Conservation (phyloP, 1,139 yeast genomes). For the Debaryomycetaceae sp. region DNA sequence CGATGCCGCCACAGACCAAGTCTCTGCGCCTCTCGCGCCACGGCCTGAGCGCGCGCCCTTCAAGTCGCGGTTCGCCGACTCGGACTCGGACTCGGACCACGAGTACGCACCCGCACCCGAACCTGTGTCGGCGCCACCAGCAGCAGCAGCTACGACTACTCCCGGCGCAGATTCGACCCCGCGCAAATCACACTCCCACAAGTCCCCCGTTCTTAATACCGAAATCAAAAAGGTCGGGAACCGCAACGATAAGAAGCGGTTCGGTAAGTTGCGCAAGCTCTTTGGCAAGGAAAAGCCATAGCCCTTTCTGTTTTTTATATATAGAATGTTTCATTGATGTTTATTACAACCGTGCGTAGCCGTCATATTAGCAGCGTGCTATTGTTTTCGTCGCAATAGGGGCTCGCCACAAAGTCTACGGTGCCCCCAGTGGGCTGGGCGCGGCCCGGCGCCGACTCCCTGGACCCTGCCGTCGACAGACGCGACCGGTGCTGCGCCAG, state of each 20-base stretch:
- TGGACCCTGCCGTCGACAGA: neutral
- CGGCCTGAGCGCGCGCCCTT: neutral
- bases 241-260: slow-evolving; percentile 32
- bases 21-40: too few relatives aligned
- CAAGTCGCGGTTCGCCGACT: slow-evolving; percentile 11
- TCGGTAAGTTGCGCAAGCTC: slow-evolving; percentile 47
- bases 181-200: neutral
- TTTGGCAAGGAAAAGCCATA: slow-evolving; percentile 41
- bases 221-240: slow-evolving; percentile 5
- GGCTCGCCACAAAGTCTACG: slow-evolving; percentile 1
- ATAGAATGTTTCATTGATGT: slow-evolving; percentile 20
- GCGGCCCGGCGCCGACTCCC: neutral
- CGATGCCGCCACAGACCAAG: slow-evolving; percentile 27
- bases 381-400: neutral
- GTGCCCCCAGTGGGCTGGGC: neutral
- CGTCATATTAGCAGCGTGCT: slow-evolving; percentile 31
- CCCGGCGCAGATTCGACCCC: too few relatives aligned
- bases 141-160: too few relatives aligned
- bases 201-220: too few relatives aligned
- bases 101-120: slow-evolving; percentile 6
- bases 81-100: slow-evolving; percentile 14
- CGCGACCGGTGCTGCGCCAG: slow-evolving; percentile 14
- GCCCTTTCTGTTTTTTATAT: slow-evolving; percentile 4
- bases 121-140: too few relatives aligned
- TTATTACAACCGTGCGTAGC: neutral